Evolutionary conservation across 768 basidiomycete species (phyloP).

Genomic region (Chiua virens): DNA sequence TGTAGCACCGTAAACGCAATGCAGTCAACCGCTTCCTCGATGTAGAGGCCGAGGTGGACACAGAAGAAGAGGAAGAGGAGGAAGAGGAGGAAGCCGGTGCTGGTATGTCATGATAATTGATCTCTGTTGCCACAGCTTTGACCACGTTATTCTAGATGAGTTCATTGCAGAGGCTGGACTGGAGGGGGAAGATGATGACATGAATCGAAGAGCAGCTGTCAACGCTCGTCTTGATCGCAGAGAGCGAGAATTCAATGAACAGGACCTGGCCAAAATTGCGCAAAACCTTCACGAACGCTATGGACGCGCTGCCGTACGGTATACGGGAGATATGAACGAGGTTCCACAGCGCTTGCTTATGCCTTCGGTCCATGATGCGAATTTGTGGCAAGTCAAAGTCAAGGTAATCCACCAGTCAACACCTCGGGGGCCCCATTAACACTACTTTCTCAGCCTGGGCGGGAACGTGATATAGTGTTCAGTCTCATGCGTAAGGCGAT

Average conservation of each 20-base stretch:
- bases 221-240: slow-evolving; percentile 73
- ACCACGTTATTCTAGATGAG: slow-evolving; percentile 45
- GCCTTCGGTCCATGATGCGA: slow-evolving; percentile 96
- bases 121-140: slow-evolving; percentile 2
- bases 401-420: slow-evolving; percentile 53
- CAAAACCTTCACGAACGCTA: slow-evolving; percentile 79
- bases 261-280: slow-evolving; percentile 83
- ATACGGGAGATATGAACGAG: slow-evolving; percentile 90
- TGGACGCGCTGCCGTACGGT: slow-evolving; percentile 64
- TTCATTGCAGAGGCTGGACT: slow-evolving; percentile 64
- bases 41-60: slow-evolving; percentile 94
- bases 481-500: slow-evolving; percentile 94
- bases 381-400: slow-evolving; percentile 92
- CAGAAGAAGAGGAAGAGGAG: slow-evolving; percentile 95
- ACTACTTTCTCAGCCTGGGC: slow-evolving; percentile 61
- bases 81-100: slow-evolving; percentile 75
- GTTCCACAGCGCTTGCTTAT: slow-evolving; percentile 92
- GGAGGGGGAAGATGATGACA: slow-evolving; percentile 67
- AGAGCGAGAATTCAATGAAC: slow-evolving; percentile 71
- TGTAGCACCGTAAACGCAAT: slow-evolving; percentile 60
- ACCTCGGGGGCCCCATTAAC: not conserved
- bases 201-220: slow-evolving; percentile 48
- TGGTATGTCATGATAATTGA: slow-evolving; percentile 33
- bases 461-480: slow-evolving; percentile 91
- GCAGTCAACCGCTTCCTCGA: slow-evolving; percentile 85